Evolutionary conservation across 2,329 filamentous ascomycete genomes (phyloP), one percentile per base, ranked within the genome.

Genomic region (Aspergillus clavatus): DNA sequence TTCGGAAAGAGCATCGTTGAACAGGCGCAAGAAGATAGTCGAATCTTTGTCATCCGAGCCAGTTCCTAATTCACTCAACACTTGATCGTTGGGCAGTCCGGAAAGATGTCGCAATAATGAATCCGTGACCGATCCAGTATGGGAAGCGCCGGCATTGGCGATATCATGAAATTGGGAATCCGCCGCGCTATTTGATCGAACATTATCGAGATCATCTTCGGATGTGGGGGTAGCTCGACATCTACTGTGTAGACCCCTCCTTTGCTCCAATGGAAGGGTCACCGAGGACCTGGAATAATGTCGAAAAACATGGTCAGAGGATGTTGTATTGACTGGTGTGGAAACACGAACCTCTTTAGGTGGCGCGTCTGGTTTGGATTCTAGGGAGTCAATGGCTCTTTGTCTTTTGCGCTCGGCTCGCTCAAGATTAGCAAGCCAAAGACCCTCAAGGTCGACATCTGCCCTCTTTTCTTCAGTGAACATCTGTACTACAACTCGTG

Each of bases 391-490:
- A n/a, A 65, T 60, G 12, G 65, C 57, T 24, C 55, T 66, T 46
- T 65, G 60, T 48, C 67, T 62, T 50, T 69, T 61, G 37, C 65
- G 62, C 49, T 68, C 60, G 44, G 62, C 58, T 40, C 61, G 67
- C 51, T 70, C 67, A 49, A 78, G 40, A 11, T 71, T 65, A 35
- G 67, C 74, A 38, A 71, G 68, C 81, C 84, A 87, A 8, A 87
- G 65, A 12, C 73, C 74, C 57, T 87, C 84, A 42, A 87, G 65
- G 59, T 86, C 79, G 26, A 86, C 74, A 55, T 86, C 81, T 23
- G 72, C 76, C 55, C 84, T 72, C 68, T 86, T 87, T 59, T 84
- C 81, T 53, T 84, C 81, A 0, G 82, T 86, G 60, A 87, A 79
- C 71, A 87, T 79, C 63, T 87, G 84, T 29, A 87, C 79, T 26